Evolutionary conservation across 192 early-diverging fungal genomes (phyloP).

Genomic region (Mortierella antarctica): DNA sequence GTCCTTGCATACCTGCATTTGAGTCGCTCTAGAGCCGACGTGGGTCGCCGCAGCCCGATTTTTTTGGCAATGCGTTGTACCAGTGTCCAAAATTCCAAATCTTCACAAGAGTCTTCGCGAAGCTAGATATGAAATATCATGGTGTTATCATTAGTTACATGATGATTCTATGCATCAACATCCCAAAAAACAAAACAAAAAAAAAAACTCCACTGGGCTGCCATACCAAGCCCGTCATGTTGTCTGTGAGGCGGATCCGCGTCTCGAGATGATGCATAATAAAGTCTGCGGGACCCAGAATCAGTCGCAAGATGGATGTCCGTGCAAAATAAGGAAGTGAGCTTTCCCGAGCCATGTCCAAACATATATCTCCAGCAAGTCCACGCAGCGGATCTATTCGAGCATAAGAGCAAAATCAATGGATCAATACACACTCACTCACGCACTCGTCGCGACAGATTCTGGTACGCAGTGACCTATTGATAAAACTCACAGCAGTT

Average conservation of each 20-base stretch:
- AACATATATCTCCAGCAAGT: not conserved
- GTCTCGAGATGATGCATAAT: slow-evolving; percentile 34
- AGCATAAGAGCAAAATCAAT: not conserved
- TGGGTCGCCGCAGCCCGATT: not conserved
- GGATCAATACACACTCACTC: not conserved
- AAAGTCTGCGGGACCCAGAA: slow-evolving; percentile 35
- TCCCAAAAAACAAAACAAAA: not conserved
- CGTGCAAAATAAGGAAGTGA: slow-evolving; percentile 21
- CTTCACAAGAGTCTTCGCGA: slow-evolving; percentile 13
- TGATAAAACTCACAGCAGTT: slow-evolving; percentile 22
- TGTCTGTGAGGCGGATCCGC: slow-evolving; percentile 9
- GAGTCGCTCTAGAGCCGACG: slow-evolving; percentile 8
- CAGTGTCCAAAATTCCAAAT: slow-evolving; percentile 32
- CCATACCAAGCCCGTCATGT: slow-evolving; percentile 15
- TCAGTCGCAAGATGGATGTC: slow-evolving; percentile 13
- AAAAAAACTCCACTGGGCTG: not conserved
- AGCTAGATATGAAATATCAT: slow-evolving; percentile 7
- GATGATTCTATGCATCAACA: not conserved
- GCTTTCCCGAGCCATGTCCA: slow-evolving; percentile 13
- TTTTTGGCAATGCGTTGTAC: slow-evolving; percentile 20
- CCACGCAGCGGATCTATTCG: slow-evolving; percentile 26
- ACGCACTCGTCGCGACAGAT: not conserved
- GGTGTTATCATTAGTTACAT: not conserved
- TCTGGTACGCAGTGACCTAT: not conserved
- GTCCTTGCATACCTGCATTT: slow-evolving; percentile 14